A percentile compares a stretch with the other conserved stretches of the same genome.
These are phyloP conservation scores for Batrachochytrium dendrobatidis DNA, from an alignment of 371 early-diverging fungal genomes.

Conservation along the genomic window DNA sequence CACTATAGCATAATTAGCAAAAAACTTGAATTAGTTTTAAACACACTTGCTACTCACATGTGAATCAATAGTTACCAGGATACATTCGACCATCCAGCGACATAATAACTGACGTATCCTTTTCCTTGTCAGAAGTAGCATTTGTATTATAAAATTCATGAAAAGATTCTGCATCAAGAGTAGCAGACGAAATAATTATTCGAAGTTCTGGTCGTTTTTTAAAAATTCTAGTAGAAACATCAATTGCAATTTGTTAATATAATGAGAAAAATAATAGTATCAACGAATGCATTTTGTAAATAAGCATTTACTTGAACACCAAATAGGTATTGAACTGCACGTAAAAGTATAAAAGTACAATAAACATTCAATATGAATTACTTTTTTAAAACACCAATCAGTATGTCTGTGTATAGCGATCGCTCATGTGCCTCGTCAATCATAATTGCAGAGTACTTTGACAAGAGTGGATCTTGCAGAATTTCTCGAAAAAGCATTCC, in stretches of 20 bases:
- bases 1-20: conserved; percentile 25
- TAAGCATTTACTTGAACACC: background rate
- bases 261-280: too few species aligned
- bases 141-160: conserved; percentile 40
- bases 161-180: conserved; percentile 36
- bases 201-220: conserved; percentile 47
- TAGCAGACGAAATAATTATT: conserved; percentile 40
- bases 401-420: conserved; percentile 92
- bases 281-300: background rate
- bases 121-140: conserved; percentile 26
- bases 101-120: conserved; percentile 55
- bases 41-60: conserved; percentile 4
- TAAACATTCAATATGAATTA: conserved; percentile 3
- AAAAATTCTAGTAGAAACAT: conserved; percentile 16
- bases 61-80: conserved; percentile 28
- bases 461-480: conserved; percentile 81
- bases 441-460: conserved; percentile 85
- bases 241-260: too few species aligned
- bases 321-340: background rate
- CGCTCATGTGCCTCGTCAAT: conserved; percentile 99
- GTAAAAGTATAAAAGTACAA: background rate
- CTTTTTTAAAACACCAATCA: conserved; percentile 84
- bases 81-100: conserved; percentile 66
- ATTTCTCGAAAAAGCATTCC: conserved; percentile 96
- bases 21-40: background rate